Conservation (phyloP, 768 basidiomycete genomes). For the Termitomyces sp. region DNA sequence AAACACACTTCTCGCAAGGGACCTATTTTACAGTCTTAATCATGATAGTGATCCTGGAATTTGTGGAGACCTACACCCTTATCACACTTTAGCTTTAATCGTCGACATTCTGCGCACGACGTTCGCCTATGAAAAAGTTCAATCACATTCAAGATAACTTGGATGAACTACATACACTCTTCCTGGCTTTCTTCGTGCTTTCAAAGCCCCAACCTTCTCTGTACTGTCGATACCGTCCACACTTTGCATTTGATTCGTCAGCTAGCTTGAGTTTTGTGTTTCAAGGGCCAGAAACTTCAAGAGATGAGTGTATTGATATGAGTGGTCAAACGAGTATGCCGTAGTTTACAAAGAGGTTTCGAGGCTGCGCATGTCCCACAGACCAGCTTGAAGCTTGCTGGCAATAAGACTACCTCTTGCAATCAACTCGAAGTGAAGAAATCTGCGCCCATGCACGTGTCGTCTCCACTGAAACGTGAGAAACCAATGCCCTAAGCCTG, state of each 20-base stretch:
- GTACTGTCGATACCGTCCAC: not conserved
- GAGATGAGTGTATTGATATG: not conserved
- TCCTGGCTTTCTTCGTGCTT: constrained; percentile 38
- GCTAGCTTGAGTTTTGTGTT: not conserved
- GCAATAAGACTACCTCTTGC: not conserved
- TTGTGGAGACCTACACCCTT: constrained; percentile 37
- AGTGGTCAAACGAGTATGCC: not conserved
- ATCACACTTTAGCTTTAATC: constrained; percentile 64
- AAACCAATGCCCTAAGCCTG: not conserved
- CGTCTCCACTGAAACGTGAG: not conserved
- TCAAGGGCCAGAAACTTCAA: not conserved
- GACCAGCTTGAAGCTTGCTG: not conserved
- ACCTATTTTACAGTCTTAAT: constrained; percentile 32
- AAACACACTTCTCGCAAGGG: constrained; percentile 74
- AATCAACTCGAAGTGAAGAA: not conserved
- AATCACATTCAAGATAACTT: not conserved
- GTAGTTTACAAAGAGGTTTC: not conserved
- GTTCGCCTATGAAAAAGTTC: constrained; percentile 30
- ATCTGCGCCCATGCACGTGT: not conserved
- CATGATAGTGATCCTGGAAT: not conserved
- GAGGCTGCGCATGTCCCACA: not conserved
- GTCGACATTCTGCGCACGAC: constrained; percentile 46
- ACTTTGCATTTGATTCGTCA: constrained; percentile 2
- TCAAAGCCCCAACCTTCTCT: constrained; percentile 12
- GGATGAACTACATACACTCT: constrained; percentile 28